A percentile compares a stretch with the other conserved stretches of the same genome.
phyloP scores from a whole-genome alignment of 345 rosid genomes.

The Conringia planisiliqua region DNA sequence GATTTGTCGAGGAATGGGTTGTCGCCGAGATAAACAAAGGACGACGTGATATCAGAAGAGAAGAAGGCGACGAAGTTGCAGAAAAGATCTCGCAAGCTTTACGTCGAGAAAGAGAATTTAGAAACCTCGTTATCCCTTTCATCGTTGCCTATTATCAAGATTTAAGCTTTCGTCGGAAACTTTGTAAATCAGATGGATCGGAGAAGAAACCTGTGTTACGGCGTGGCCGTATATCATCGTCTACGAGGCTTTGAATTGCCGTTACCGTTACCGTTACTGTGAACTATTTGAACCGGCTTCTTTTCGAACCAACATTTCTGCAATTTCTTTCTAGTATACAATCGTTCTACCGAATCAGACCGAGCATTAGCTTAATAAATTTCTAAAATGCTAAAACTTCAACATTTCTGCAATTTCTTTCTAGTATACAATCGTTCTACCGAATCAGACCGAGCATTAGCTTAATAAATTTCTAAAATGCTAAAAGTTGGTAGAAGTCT shows the following conservation, averaged over 20 bases:
- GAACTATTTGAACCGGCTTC: neutral
- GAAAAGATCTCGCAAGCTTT: constrained; percentile 12
- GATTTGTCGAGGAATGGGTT: constrained; percentile 13
- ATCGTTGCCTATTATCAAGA: neutral
- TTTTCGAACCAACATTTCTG: too few relatives aligned
- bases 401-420: too few relatives aligned
- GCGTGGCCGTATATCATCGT: neutral
- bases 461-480: too few relatives aligned
- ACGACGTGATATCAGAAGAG: constrained; percentile 33
- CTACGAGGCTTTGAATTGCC: neutral
- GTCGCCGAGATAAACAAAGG: constrained; percentile 28
- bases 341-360: too few relatives aligned
- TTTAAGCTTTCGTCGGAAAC: neutral
- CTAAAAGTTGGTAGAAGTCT: too few relatives aligned
- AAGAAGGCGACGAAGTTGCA: neutral
- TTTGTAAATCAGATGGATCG: neutral
- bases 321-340: too few relatives aligned
- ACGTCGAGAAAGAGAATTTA: constrained; percentile 10
- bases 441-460: too few relatives aligned
- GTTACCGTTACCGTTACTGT: constrained; percentile 9
- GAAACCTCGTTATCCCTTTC: constrained; percentile 25
- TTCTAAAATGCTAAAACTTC: too few relatives aligned
- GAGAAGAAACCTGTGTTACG: neutral
- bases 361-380: too few relatives aligned
- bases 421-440: too few relatives aligned